A percentile compares a stretch with the other conserved stretches of the same genome.
Evolutionary conservation across 345 rosid genomes (phyloP).

Genomic region (Eucalyptus globulus): DNA sequence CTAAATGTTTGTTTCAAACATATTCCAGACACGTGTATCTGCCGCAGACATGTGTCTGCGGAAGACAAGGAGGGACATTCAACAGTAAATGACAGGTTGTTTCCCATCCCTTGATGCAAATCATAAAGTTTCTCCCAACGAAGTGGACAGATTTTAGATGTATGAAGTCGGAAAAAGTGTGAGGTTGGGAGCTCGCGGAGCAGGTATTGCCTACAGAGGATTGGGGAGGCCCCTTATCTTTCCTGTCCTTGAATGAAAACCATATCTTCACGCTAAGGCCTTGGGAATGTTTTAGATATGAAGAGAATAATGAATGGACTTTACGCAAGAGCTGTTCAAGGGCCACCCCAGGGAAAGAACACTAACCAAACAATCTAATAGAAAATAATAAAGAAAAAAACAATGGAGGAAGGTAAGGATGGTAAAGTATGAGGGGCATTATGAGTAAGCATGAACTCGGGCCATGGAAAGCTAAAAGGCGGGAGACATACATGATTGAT

Average conservation of each 20-base stretch:
- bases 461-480: conserved; percentile 12
- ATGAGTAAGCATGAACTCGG: conserved; percentile 27
- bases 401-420: background rate
- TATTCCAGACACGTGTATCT: no score
- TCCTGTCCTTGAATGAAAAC: conserved; percentile 38
- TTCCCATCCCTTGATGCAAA: background rate
- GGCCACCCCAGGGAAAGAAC: conserved; percentile 1
- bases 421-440: conserved; percentile 5
- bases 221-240: conserved; percentile 21
- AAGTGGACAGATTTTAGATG: background rate
- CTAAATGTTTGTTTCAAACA: background rate
- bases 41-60: background rate
- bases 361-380: background rate
- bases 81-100: background rate
- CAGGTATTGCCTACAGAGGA: background rate
- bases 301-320: background rate
- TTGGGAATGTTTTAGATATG: background rate
- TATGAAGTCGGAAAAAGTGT: background rate
- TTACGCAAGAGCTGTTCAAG: conserved; percentile 14
- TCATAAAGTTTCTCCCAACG: background rate
- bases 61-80: background rate
- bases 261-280: conserved; percentile 35
- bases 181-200: background rate
- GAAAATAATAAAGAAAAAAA: background rate
- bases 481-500: conserved; percentile 24